These are phyloP conservation scores for Spathaspora gorwiae DNA, from an alignment of 805 yeast species.

Conservation along the genomic window DNA sequence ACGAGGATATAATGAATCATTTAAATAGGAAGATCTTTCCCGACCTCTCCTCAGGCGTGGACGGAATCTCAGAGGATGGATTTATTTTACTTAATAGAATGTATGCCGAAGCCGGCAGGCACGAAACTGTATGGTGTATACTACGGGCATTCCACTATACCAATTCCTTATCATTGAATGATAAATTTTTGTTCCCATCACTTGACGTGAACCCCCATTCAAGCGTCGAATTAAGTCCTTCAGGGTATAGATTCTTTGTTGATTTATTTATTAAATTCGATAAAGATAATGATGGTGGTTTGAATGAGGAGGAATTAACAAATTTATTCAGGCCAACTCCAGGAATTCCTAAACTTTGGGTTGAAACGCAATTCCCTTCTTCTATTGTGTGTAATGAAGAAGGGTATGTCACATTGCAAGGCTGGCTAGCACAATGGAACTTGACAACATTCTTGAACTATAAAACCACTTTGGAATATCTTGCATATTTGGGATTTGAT, in stretches of 20 bases:
- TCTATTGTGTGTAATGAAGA: constrained; percentile 87
- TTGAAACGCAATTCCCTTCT: constrained; percentile 76
- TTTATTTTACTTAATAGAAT: constrained; percentile 73
- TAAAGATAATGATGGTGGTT: constrained; percentile 94
- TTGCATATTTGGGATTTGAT: constrained; percentile 88
- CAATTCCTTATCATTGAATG: constrained; percentile 81
- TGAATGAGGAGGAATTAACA: constrained; percentile 66
- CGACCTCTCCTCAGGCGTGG: constrained; percentile 7
- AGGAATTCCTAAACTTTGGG: constrained; percentile 86
- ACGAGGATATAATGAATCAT: constrained; percentile 33
- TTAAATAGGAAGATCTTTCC: constrained; percentile 29
- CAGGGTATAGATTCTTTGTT: constrained; percentile 87
- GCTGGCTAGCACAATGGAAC: constrained; percentile 99
- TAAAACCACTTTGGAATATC: constrained; percentile 77
- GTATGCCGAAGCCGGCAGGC: constrained; percentile 88
- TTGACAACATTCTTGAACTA: constrained; percentile 89
- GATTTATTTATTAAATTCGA: constrained; percentile 86
- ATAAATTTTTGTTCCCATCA: constrained; percentile 72
- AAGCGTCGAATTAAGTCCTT: constrained; percentile 87
- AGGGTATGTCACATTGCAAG: constrained; percentile 88
- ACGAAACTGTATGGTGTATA: constrained; percentile 97
- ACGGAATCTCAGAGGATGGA: constrained; percentile 71
- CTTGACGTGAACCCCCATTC: constrained; percentile 69
- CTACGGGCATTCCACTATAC: constrained; percentile 85
- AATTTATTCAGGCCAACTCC: constrained; percentile 85